These are phyloP conservation scores for Plenodomus biglobosus DNA, from an alignment of 2,329 filamentous ascomycete genomes.

Conservation along the genomic window DNA sequence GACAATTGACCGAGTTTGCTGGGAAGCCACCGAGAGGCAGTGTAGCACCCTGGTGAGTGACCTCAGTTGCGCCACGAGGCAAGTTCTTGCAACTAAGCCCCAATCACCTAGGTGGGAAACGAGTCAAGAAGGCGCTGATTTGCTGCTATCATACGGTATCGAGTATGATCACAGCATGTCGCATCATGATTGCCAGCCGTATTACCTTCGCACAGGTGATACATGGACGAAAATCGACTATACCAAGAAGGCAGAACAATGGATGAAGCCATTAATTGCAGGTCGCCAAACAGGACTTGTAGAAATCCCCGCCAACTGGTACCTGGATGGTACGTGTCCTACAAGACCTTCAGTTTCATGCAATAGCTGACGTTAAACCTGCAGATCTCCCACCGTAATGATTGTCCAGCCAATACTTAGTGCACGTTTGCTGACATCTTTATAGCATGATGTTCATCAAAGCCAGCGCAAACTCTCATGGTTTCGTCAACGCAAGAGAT, in stretches of 20 bases:
- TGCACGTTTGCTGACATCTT: background rate
- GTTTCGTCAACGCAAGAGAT: conserved; percentile 57
- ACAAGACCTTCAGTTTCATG: background rate
- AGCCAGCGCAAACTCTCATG: conserved; percentile 63
- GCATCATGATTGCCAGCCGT: conserved; percentile 65
- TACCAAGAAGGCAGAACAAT: conserved; percentile 60
- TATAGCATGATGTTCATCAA: conserved; percentile 64
- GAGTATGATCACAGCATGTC: conserved; percentile 70
- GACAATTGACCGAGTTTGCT: conserved; percentile 68
- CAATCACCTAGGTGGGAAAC: conserved; percentile 60
- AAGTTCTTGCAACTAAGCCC: conserved; percentile 42
- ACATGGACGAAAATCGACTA: conserved; percentile 70
- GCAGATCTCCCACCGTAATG: conserved; percentile 57
- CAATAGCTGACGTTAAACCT: conserved; percentile 34
- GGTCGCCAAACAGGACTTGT: conserved; percentile 64
- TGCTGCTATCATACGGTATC: conserved; percentile 66
- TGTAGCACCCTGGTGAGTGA: conserved; percentile 64
- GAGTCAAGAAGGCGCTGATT: conserved; percentile 64
- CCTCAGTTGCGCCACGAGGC: too few relatives aligned
- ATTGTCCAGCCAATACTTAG: background rate
- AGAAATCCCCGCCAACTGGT: conserved; percentile 68
- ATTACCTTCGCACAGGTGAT: conserved; percentile 65
- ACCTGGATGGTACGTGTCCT: conserved; percentile 51
- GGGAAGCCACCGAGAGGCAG: conserved; percentile 70
- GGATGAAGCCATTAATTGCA: conserved; percentile 66